Evolutionary conservation across 768 basidiomycete genomes (phyloP), one percentile per base, ranked within the genome.

Genomic region (Lactarius indigo): DNA sequence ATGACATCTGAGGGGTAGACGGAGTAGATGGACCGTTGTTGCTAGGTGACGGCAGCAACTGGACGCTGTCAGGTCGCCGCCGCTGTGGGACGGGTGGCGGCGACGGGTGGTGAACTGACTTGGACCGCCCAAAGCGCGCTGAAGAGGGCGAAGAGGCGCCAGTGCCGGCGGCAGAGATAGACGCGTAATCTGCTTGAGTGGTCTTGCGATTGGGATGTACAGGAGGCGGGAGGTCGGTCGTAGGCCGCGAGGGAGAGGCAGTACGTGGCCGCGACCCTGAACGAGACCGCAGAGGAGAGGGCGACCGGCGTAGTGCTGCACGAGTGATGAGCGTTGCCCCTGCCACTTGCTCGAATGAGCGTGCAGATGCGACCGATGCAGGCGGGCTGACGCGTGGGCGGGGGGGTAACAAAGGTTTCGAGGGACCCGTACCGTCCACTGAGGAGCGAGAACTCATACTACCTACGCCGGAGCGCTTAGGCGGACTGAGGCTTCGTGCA

Each of bases 51-150:
- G 72, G 47, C 18, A 71, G 54, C 23, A 87, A 70, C 69, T 89
- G 88, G 54, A 85, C 80, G 70, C 88, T 90, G 71, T 89, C 88
- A 0, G 88, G 89, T 1, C 89, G 79, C 56, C 79, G 82, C 12
- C 84, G 77, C 10, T 83, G 78, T 6, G 72, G 75, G 4, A 78
- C 73, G 3, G 79, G 76, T 15, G 78, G 74, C 12, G 78, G 73
- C 0, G 78, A 75, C 1, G 78, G 76, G 65, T 84, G 80, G 72
- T 85, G 82, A 74, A 87, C 71, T 0, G 86, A 86, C 70, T 81
- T 85, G 42, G 84, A 85, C 13, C 87, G 80, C 57, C 79, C 79
- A 8, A 84, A 77, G 15, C 84, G 80, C 1, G 75, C 73, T 1
- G 75, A 75, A n/a, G 74, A 58, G 6, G 76, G 72, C 5, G 72